Conservation (phyloP, 2,329 filamentous ascomycete genomes). For the Zalaria sp. region DNA sequence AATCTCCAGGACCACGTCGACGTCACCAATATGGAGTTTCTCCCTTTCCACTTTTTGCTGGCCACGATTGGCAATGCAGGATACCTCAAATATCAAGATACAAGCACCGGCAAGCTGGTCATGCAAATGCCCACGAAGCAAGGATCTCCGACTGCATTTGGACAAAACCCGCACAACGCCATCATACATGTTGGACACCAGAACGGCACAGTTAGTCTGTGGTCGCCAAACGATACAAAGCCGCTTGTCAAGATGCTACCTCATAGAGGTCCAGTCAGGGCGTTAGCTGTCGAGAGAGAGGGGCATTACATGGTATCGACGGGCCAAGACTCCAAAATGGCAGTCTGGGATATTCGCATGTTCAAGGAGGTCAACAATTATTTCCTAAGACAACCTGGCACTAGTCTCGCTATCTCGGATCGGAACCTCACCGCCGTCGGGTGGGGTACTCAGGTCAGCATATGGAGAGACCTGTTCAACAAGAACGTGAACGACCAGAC, state of each 20-base stretch:
- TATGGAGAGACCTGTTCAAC: constrained; percentile 84
- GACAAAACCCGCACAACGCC: constrained; percentile 85
- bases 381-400: constrained; percentile 67
- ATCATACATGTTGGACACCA: constrained; percentile 87
- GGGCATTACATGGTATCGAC: constrained; percentile 93
- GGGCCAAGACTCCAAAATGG: constrained; percentile 80
- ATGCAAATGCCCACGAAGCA: constrained; percentile 73
- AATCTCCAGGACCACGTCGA: constrained; percentile 83
- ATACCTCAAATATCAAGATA: constrained; percentile 86
- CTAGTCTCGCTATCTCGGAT: constrained; percentile 78
- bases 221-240: constrained; percentile 82
- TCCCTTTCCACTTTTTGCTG: constrained; percentile 91
- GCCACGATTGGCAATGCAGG: constrained; percentile 73
- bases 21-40: constrained; percentile 84
- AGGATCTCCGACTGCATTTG: constrained; percentile 68
- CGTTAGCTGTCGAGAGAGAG: constrained; percentile 72
- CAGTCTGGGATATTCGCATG: constrained; percentile 91
- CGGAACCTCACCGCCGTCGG: constrained; percentile 76
- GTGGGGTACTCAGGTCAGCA: constrained; percentile 75
- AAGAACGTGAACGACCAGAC: constrained; percentile 52
- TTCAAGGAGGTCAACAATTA: constrained; percentile 88
- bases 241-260: constrained; percentile 84
- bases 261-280: constrained; percentile 77
- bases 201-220: constrained; percentile 86
- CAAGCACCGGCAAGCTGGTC: constrained; percentile 80